Evolutionary conservation across 768 basidiomycete species (phyloP), one percentile per base, ranked within the genome.

Genomic region (Psilocybe cubensis): DNA sequence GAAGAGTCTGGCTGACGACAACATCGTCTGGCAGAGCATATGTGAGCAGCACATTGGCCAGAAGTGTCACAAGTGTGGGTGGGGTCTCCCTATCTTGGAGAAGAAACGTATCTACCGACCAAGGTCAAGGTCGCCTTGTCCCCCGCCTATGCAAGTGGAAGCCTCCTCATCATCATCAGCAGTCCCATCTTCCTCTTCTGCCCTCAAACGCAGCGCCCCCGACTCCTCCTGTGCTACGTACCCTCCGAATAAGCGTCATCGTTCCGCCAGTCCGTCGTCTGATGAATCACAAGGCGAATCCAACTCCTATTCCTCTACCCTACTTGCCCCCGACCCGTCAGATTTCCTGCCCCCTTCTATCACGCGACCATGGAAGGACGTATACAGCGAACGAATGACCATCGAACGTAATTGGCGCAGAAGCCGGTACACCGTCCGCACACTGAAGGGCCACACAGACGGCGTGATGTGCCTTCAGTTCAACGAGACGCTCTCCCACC

Each of bases 41-140:
- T 98, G 97, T 71, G 94, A 96, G 68, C 97, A 99, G 70, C 97
- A 99, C 60, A 98, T 99, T 54, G 96, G 96, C 18, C 88, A 94
- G 66, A 96, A 94, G 67, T 99, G 97, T 66, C 85, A 83, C 65
- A 97, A 96, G 72, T 98, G 97, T 64, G 97, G 97, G 2, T 98
- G 96, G 96, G 96, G 95, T 17, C 77, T 99, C 43, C 97, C 97
- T 14, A 79, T 97, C 31, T 79, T 99, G 20, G 92, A 96, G 71
- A 88, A 85, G 67, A 85, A 84, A 61, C 81, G 87, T 23, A 74
- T 73, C 23, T 64, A 78, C 58, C 78, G 78, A 43, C 66, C 75
- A 7, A 68, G 67, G 20, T 78, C 75, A 5, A 63, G 63, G 14
- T 78, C 79, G 14, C 78, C 77, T 17, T 75, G 73, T 54, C 70